Evolutionary conservation across 495 filamentous ascomycete species (phyloP).

Genomic region (Oidiodendron maius): DNA sequence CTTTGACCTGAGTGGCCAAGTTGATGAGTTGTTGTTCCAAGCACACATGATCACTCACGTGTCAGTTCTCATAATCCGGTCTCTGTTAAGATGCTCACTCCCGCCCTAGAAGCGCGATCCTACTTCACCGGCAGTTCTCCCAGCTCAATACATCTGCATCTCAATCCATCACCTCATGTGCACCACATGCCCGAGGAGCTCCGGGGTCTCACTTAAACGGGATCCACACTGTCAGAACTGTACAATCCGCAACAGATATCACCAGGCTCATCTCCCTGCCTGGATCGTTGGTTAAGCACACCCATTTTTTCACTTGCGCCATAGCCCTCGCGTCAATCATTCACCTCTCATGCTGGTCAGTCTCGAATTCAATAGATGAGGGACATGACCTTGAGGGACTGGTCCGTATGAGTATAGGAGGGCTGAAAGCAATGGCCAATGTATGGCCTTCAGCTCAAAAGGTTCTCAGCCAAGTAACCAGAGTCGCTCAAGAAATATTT

Average conservation of each 20-base stretch:
- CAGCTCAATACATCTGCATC: conserved; percentile 49
- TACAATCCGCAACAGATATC: conserved; percentile 71
- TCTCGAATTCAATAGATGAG: conserved; percentile 38
- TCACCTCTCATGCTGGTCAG: conserved; percentile 57
- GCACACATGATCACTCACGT: conserved; percentile 78
- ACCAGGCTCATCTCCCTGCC: conserved; percentile 73
- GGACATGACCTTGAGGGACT: conserved; percentile 71
- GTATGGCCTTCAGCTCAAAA: conserved; percentile 74
- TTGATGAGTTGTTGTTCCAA: conserved; percentile 91
- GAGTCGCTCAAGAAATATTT: conserved; percentile 62
- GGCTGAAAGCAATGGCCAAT: conserved; percentile 63
- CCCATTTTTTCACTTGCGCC: conserved; percentile 85
- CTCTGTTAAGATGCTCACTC: neutral
- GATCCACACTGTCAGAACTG: conserved; percentile 74
- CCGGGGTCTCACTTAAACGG: conserved; percentile 53
- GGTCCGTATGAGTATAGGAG: conserved; percentile 76
- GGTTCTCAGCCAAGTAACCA: conserved; percentile 68
- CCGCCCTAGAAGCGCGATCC: conserved; percentile 44
- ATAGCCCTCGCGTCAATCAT: conserved; percentile 63
- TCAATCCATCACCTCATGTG: conserved; percentile 52
- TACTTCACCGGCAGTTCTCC: conserved; percentile 67
- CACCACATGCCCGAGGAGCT: conserved; percentile 46
- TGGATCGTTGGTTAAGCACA: conserved; percentile 65
- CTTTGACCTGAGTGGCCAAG: conserved; percentile 62
- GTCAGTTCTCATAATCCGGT: conserved; percentile 27